Percentiles rank a stretch among this genome's conserved stretches.
phyloP scores from a whole-genome alignment of 371 early-diverging fungal species.

The Apophysomyces ossiformis region DNA sequence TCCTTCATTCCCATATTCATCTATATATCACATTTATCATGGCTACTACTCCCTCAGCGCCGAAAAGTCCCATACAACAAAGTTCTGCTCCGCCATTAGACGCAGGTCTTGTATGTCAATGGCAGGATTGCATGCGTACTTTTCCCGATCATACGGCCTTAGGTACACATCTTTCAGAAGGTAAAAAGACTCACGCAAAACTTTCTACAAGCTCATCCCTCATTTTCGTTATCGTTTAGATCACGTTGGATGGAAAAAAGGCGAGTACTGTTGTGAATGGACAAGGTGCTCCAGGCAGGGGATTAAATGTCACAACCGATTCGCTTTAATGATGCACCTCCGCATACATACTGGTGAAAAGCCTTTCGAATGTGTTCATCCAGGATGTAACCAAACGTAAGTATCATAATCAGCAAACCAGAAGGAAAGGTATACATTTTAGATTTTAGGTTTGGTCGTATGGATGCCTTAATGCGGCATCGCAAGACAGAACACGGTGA shows the following conservation, averaged over 20 bases:
- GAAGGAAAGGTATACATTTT: neutral
- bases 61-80: constrained; percentile 1
- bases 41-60: neutral
- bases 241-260: constrained; percentile 71
- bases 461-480: constrained; percentile 48
- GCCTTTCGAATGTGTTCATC: constrained; percentile 60
- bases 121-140: constrained; percentile 53
- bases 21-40: neutral
- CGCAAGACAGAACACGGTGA: constrained; percentile 33
- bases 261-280: constrained; percentile 70
- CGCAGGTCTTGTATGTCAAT: constrained; percentile 44
- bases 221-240: constrained; percentile 28
- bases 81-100: neutral
- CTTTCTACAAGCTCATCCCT: neutral
- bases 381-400: constrained; percentile 52
- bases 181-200: constrained; percentile 13
- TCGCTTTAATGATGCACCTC: constrained; percentile 70
- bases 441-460: constrained; percentile 45
- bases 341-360: constrained; percentile 75
- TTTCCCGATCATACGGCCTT: constrained; percentile 48
- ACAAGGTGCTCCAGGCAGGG: constrained; percentile 60
- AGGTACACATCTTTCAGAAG: constrained; percentile 61
- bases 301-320: constrained; percentile 65
- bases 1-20: neutral
- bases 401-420: constrained; percentile 2